Percentiles rank a stretch among this genome's conserved stretches.
Conservation (phyloP, 352 stramenopile genomes). For the Pythium rishiriense region DNA sequence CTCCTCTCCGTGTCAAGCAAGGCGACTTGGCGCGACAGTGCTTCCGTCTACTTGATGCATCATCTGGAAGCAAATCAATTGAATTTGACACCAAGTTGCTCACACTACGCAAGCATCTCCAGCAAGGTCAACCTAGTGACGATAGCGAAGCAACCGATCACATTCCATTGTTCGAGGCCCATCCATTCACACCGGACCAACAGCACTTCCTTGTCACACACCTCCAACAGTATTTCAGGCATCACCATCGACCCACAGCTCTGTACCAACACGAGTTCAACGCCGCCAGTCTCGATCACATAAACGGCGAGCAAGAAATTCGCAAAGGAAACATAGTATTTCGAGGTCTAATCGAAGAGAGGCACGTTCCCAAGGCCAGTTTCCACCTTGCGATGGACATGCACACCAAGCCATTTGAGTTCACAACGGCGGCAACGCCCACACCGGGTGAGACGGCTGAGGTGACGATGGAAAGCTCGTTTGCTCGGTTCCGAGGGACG, state of each 20-base stretch:
- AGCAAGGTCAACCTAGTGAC: not conserved
- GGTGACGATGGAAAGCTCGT: conserved; percentile 15
- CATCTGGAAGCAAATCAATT: not conserved
- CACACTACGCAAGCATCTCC: conserved; percentile 11
- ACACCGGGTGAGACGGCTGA: not conserved
- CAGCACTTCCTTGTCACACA: conserved; percentile 7
- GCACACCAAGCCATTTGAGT: conserved; percentile 12
- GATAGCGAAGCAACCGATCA: conserved; percentile 7
- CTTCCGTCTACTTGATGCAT: not conserved
- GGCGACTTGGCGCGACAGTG: conserved; percentile 4
- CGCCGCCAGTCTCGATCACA: conserved; percentile 18
- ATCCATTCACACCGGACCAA: conserved; percentile 27
- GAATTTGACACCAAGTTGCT: conserved; percentile 3
- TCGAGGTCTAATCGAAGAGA: conserved; percentile 9
- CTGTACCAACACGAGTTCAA: conserved; percentile 57
- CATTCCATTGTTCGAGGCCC: conserved; percentile 31
- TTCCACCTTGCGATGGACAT: conserved; percentile 9
- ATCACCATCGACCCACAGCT: conserved; percentile 33
- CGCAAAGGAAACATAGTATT: conserved; percentile 54
- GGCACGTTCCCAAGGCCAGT: not conserved
- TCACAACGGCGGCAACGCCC: not conserved
- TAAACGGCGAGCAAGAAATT: conserved; percentile 20
- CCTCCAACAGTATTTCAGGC: conserved; percentile 38
- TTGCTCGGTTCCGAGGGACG: conserved; percentile 38
- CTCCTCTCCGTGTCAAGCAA: not conserved